These are phyloP conservation scores for Exophiala viscosa DNA, from an alignment of 2,329 filamentous ascomycete genomes.

Conservation along the genomic window DNA sequence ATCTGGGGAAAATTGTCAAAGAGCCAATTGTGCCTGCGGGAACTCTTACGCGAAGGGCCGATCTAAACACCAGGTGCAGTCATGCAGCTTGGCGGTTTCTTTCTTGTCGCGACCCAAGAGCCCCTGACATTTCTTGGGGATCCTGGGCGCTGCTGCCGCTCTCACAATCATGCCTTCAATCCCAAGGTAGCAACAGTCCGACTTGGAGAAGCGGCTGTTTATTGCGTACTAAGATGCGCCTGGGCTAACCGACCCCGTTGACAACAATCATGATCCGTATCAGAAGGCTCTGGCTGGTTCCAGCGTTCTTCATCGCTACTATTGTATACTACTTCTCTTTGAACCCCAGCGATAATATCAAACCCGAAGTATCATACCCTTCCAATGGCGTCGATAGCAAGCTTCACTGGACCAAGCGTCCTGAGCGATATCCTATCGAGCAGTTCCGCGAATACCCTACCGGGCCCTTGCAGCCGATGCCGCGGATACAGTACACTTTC, in stretches of 20 bases:
- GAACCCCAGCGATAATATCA: constrained; percentile 8
- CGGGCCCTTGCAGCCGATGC: constrained; percentile 20
- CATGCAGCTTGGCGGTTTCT: no score
- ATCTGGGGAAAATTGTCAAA: no score
- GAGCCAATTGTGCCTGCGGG: no score
- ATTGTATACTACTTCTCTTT: constrained; percentile 25
- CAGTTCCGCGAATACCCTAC: constrained; percentile 20
- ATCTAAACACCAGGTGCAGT: no score
- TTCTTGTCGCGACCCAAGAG: no score
- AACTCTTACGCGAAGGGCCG: no score
- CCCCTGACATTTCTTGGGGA: no score
- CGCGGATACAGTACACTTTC: constrained; percentile 28
- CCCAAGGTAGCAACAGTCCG: background rate
- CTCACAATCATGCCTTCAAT: background rate
- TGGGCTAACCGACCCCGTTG: background rate
- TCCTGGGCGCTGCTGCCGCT: no score
- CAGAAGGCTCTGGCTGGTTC: constrained; percentile 25
- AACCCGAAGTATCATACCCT: background rate
- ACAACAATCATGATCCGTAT: constrained; percentile 23
- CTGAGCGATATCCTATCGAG: constrained; percentile 24
- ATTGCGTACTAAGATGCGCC: background rate
- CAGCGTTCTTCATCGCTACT: constrained; percentile 20
- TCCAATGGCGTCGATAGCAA: background rate
- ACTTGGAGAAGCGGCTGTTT: no score
- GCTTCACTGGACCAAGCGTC: constrained; percentile 22